Evolutionary conservation across 2,329 filamentous ascomycete species (phyloP), one percentile per base, ranked within the genome.

Genomic region (Hymenoscyphus fructigenus): DNA sequence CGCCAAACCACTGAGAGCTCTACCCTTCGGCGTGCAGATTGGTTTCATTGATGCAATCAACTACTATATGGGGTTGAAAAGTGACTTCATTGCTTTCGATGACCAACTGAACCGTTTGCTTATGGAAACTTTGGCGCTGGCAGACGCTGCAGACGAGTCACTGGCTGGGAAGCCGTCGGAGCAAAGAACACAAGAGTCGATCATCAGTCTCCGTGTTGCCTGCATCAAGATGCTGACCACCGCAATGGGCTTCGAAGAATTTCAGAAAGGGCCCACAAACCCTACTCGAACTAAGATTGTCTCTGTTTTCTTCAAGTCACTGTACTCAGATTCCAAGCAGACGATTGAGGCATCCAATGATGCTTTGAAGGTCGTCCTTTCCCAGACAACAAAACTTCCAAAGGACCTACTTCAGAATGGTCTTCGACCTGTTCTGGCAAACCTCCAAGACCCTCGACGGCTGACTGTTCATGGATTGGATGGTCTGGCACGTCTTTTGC

Each of bases 41-140:
- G 96, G 95, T 3, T 98, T 96, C 75, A 97, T 99, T 71, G 96
- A 99, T 76, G 95, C 95, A 0, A 93, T 99, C 75, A 97, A 92
- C 0, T 99, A 96, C 77, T 96, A 96, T 75, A 86, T 99, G 80
- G 89, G 90, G 64, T 83, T 99, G 59, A 94, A 96, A 76, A 88
- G 90, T 59, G 91, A 95, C 69, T 94, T 97, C 73, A 88, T 99
- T 29, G 87, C 89, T 7, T 97, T 98, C 76, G 95, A 97, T 70
- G 94, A 98, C 59, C 88, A 93, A 68, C 83, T 98, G 29, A 96
- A 95, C 70, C 87, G 95, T 56, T 82, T 99, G 53, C 84, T 99
- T 66, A 91, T 96, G 85, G 95, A 99, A 78, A 96, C 94, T 5
- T 82, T 99, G 50, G 95, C 94, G 12, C 81, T 99, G 66, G 93